Evolutionary conservation across 495 filamentous ascomycete genomes (phyloP).

Genomic region (Ascobolus immersus): DNA sequence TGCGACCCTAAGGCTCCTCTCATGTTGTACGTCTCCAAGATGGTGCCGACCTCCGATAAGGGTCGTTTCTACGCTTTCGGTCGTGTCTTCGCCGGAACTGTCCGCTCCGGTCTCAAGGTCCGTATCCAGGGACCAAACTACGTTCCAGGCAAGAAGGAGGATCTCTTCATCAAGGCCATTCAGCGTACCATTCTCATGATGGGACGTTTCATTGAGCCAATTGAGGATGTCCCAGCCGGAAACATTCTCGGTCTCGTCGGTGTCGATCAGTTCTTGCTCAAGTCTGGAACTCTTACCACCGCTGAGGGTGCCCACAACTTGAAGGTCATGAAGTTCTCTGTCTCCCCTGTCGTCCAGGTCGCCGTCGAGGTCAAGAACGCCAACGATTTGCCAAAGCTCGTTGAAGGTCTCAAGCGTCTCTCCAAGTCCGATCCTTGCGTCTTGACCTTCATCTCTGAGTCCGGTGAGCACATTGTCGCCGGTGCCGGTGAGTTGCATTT

Average conservation of each 20-base stretch:
- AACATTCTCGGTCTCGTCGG: slow-evolving; percentile 98
- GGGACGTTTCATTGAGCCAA: slow-evolving; percentile 96
- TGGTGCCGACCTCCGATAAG: slow-evolving; percentile 98
- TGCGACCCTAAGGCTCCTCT: slow-evolving; percentile 93
- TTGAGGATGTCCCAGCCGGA: slow-evolving; percentile 95
- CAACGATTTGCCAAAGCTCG: slow-evolving; percentile 96
- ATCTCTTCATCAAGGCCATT: slow-evolving; percentile 97
- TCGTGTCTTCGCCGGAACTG: slow-evolving; percentile 97
- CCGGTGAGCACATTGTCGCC: slow-evolving; percentile 95
- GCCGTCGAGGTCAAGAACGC: slow-evolving; percentile 99
- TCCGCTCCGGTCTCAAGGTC: slow-evolving; percentile 93
- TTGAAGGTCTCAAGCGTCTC: slow-evolving; percentile 99
- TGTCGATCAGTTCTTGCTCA: slow-evolving; percentile 99
- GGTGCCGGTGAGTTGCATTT: slow-evolving; percentile 98
- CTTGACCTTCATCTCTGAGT: slow-evolving; percentile 60
- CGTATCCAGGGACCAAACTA: slow-evolving; percentile 99
- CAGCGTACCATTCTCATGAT: slow-evolving; percentile 99
- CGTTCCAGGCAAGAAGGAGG: slow-evolving; percentile 89
- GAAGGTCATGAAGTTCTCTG: slow-evolving; percentile 99
- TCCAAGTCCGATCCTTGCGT: slow-evolving; percentile 99
- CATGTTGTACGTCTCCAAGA: slow-evolving; percentile 99
- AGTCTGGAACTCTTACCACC: slow-evolving; percentile 97
- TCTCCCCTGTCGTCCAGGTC: slow-evolving; percentile 93
- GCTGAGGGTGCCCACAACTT: slow-evolving; percentile 96
- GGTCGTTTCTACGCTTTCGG: slow-evolving; percentile 99